Conservation (phyloP, 2,329 filamentous ascomycete species). For the Ophiocordyceps robertsii region DNA sequence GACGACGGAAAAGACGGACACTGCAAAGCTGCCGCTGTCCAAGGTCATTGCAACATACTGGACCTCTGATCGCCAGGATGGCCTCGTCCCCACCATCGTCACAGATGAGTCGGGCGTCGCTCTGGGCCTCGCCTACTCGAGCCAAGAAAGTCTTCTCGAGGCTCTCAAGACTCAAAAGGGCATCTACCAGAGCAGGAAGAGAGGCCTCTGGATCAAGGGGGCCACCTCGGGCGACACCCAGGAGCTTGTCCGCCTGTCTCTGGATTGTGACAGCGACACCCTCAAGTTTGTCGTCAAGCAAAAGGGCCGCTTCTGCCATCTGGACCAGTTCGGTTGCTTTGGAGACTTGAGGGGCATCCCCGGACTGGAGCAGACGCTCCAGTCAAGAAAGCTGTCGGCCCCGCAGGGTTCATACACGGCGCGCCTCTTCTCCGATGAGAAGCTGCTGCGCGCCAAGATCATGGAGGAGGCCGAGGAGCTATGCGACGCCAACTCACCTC, state of each 20-base stretch:
- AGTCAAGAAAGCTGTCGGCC: conserved; percentile 67
- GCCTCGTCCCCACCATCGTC: conserved; percentile 79
- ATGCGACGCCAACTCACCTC: conserved; percentile 68
- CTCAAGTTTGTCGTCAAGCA: conserved; percentile 83
- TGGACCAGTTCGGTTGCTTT: conserved; percentile 87
- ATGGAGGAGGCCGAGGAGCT: conserved; percentile 97
- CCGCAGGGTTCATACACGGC: conserved; percentile 89
- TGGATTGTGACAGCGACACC: conserved; percentile 92
- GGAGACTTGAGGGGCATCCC: conserved; percentile 71
- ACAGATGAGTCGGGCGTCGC: conserved; percentile 77
- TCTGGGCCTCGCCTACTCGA: conserved; percentile 88
- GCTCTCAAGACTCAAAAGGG: conserved; percentile 66
- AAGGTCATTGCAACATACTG: conserved; percentile 63
- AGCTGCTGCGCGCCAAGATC: conserved; percentile 85
- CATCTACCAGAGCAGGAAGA: conserved; percentile 92
- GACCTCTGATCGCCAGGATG: conserved; percentile 69
- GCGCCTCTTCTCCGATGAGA: conserved; percentile 80
- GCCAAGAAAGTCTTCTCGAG: conserved; percentile 76
- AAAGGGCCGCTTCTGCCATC: conserved; percentile 86
- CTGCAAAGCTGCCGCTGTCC: conserved; percentile 43
- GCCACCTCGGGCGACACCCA: conserved; percentile 90
- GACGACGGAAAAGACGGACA: conserved; percentile 52
- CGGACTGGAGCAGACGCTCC: conserved; percentile 74
- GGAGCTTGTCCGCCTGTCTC: conserved; percentile 67
- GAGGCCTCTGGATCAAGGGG: conserved; percentile 93